A percentile compares a stretch with the other conserved stretches of the same genome.
Conservation (phyloP, 768 basidiomycete species). For the Lepiota brunneoincarnata region DNA sequence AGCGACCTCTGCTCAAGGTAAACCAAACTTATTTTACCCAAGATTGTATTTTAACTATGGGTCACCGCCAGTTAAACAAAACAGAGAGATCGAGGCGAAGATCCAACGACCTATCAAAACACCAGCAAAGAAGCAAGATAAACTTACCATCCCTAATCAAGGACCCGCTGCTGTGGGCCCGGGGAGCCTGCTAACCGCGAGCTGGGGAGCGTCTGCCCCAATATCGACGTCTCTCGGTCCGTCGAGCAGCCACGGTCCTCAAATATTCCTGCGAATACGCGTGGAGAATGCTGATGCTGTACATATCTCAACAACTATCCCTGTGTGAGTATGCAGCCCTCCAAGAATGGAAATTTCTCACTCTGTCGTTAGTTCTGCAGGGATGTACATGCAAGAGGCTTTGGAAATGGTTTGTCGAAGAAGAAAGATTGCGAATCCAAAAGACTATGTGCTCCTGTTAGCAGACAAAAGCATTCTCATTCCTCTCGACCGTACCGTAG, state of each 20-base stretch:
- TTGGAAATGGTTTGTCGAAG: constrained; percentile 80
- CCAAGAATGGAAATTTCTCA: background rate
- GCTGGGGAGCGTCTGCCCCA: constrained; percentile 42
- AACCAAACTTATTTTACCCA: constrained; percentile 15
- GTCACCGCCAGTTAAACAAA: constrained; percentile 55
- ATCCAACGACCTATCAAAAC: constrained; percentile 80
- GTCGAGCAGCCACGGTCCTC: constrained; percentile 71
- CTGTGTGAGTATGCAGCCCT: constrained; percentile 61
- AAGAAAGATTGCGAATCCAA: constrained; percentile 62
- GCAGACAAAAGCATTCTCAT: constrained; percentile 71
- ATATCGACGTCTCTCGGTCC: constrained; percentile 70
- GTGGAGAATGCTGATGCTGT: constrained; percentile 81
- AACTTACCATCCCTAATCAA: constrained; percentile 40
- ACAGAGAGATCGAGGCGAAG: constrained; percentile 72
- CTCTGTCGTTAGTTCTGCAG: constrained; percentile 56
- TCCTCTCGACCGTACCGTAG: constrained; percentile 95
- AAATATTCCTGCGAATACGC: constrained; percentile 78
- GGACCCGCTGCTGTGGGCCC: constrained; percentile 34
- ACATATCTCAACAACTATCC: constrained; percentile 87
- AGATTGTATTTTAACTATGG: constrained; percentile 24
- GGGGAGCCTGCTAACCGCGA: constrained; percentile 46
- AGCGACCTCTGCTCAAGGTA: constrained; percentile 69
- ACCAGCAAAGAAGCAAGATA: constrained; percentile 59
- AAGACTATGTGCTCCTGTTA: constrained; percentile 81
- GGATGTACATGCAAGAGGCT: constrained; percentile 97